Evolutionary conservation across 305 asterid species (phyloP), one percentile per base, ranked within the genome.

Genomic region (Plantago coronopus): DNA sequence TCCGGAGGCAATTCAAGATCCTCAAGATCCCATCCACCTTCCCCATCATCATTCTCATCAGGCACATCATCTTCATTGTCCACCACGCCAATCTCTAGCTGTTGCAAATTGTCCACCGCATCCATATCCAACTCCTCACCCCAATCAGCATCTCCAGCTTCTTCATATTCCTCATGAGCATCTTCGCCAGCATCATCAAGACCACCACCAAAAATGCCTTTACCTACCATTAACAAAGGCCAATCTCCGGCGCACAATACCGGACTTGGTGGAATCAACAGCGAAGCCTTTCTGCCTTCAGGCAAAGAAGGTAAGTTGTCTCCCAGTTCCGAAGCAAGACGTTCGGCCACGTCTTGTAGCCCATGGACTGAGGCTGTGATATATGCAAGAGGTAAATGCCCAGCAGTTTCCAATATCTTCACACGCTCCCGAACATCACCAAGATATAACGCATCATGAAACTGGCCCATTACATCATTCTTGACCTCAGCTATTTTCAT

Each of bases 11-110:
- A 31, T 19, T 50, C 57, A 50, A 50, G 57, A 22, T 21, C 57
- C 21, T 50, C 57, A 50, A 21, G 57, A 12, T 50, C 57, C 57
- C 57, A 50, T 31, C 57, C 57, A n/a, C n/a, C n/a, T n/a, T n/a
- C n/a, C 25, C 17, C 57, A 50, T 14, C 57, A 19, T 17, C 57
- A 50, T 14, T 12, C 21, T 22, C 57, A 29, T 5, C 57, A 10
- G 12, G 31, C 9, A 2, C 7, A 1, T 0, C 37, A 50, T 50
- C 57, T 50, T 50, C 57, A 1, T 50, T 31, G 5, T 12, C 57
- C 5, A 18, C 31, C 19, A 21, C 29, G 27, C n/a, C 13, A 17
- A 50, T 22, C 17, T 20, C 57, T 19, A 29, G 31, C 7, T 21
- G 11, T 20, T 50, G 57, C 14, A 22, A 13, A 31, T 1, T 50